Evolutionary conservation across 805 yeast species (phyloP).

Genomic region (Yarrowia sp.): DNA sequence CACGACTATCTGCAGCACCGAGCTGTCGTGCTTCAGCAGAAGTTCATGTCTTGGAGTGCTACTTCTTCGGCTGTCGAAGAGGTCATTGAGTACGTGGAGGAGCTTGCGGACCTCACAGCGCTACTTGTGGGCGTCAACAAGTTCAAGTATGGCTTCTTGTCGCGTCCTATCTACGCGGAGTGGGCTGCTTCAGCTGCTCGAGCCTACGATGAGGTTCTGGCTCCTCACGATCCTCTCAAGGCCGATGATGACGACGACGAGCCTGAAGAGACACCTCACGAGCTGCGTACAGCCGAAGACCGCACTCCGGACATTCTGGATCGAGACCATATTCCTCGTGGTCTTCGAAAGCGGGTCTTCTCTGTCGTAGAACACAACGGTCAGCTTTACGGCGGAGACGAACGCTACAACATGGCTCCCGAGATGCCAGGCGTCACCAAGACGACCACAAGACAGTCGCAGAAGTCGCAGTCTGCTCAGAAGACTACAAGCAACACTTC

Average conservation of each 20-base stretch:
- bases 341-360: conserved; percentile 15
- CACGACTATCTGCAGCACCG: conserved; percentile 32
- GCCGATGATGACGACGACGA: neutral
- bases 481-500: neutral
- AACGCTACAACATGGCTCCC: neutral
- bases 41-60: conserved; percentile 52
- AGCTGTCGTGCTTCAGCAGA: conserved; percentile 35
- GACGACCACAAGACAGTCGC: neutral
- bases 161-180: conserved; percentile 43
- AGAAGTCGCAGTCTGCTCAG: neutral
- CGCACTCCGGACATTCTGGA: conserved; percentile 10
- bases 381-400: conserved; percentile 6
- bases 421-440: neutral
- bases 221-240: conserved; percentile 15
- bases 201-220: conserved; percentile 20
- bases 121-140: conserved; percentile 49
- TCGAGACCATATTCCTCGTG: conserved; percentile 8
- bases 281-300: neutral
- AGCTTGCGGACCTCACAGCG: conserved; percentile 44
- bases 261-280: neutral
- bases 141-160: conserved; percentile 52
- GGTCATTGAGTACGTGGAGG: conserved; percentile 51
- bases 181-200: conserved; percentile 27
- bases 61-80: conserved; percentile 50
- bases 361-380: conserved; percentile 17